Conservation (phyloP, 306 rosid species). For the Vachellia pachyceras region DNA sequence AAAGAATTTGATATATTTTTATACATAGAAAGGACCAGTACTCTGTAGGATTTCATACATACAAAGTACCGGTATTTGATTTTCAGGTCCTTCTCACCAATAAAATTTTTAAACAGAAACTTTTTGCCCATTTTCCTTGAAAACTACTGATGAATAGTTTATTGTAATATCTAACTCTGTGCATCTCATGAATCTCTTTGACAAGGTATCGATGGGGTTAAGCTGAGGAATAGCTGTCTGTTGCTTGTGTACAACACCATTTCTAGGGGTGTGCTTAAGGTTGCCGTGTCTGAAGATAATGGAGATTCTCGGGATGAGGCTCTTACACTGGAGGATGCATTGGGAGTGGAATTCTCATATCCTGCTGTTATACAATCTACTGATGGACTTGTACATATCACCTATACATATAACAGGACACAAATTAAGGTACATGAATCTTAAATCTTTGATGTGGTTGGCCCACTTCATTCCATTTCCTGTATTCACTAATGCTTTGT, state of each 20-base stretch:
- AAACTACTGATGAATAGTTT: neutral
- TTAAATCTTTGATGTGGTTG: conserved; percentile 24
- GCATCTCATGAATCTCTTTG: neutral
- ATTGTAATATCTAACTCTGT: conserved; percentile 5
- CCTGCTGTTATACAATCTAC: conserved; percentile 94
- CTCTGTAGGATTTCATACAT: too few relatives aligned
- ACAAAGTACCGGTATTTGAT: too few relatives aligned
- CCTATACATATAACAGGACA: conserved; percentile 83
- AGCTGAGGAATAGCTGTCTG: conserved; percentile 72
- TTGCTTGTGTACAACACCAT: conserved; percentile 73
- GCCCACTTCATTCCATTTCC: conserved; percentile 24
- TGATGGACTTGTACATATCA: conserved; percentile 79
- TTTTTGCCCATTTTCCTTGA: too few relatives aligned
- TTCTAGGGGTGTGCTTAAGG: conserved; percentile 83
- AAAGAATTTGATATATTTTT: too few relatives aligned
- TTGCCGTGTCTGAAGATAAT: conserved; percentile 76
- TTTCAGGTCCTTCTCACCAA: too few relatives aligned
- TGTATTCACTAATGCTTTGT: conserved; percentile 34
- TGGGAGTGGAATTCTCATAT: conserved; percentile 87
- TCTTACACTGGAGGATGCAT: conserved; percentile 72
- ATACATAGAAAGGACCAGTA: too few relatives aligned
- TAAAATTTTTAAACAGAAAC: too few relatives aligned
- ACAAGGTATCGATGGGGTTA: conserved; percentile 89
- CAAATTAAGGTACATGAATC: conserved; percentile 74
- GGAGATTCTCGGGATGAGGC: conserved; percentile 84